Evolutionary conservation across 73 alveolate genomes (phyloP), one percentile per base, ranked within the genome.

Genomic region (Breviolum minutum): DNA sequence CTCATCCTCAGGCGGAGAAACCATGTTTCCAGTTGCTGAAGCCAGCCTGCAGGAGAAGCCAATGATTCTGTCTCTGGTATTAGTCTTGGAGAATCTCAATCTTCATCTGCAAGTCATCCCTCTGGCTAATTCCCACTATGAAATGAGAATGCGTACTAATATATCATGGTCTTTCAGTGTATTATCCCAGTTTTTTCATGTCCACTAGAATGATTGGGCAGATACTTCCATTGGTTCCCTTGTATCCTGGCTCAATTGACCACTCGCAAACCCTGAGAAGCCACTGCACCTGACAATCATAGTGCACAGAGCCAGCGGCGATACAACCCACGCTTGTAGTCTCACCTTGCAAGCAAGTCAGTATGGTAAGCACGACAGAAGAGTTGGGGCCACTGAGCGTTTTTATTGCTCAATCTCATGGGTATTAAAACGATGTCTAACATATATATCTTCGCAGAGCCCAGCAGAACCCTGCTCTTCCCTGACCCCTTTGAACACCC

Each of bases 21-120:
- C 93, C 93, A 71, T 84, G 13, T 61, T 84, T 84, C 93, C 93
- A 84, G 93, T 84, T 84, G 76, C 62, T 61, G 61, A 84, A 60
- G 93, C 93, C 93, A 20, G 93, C 93, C 93, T 84, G 93, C 69
- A 81, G 83, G 32, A 73, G 48, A 73, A 13, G 17, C 54, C 16
- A 1, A 7, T 66, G 54, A 27, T 26, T 9, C 87, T 29, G 63
- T n/a, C 87, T 32, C 17, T 79, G 87, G 13, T n/a, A 0, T 79
- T 5, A 68, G 77, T 14, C 24, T 68, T 22, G 17, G 77, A 68
- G 24, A 22, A 17, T 68, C 77, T 14, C 17, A 68, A 22, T 22
- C 77, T 68, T 68, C 77, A 17, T 68, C n/a, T 14, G n/a, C n/a
- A 22, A 17, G n/a, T 68, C 77, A n/a, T n/a, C n/a, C 5, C 54